These are phyloP conservation scores for Malus fusca DNA, from an alignment of 306 rosid genomes.

Conservation along the genomic window DNA sequence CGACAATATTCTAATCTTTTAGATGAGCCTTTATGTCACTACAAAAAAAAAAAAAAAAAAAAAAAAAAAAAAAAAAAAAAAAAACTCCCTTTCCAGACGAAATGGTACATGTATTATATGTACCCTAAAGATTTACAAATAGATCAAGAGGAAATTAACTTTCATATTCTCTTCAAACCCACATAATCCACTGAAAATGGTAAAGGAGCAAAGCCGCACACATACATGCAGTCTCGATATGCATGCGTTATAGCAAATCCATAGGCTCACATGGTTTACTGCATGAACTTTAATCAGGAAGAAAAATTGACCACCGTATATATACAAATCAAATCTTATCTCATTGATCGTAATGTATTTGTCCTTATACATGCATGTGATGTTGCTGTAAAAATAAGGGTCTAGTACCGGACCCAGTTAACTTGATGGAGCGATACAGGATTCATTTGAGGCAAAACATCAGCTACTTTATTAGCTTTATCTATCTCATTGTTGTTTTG, in stretches of 20 bases:
- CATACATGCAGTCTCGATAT: background rate
- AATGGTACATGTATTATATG: background rate
- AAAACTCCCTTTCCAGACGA: too few relatives aligned
- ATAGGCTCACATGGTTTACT: background rate
- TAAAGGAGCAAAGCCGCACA: background rate
- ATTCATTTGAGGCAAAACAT: background rate
- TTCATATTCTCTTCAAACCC: background rate
- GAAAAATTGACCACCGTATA: slow-evolving; percentile 14
- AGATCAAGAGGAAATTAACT: background rate
- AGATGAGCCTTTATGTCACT: background rate
- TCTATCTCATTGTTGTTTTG: too few relatives aligned
- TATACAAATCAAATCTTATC: background rate
- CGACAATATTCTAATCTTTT: too few relatives aligned
- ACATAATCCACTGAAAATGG: background rate
- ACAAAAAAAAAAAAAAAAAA: too few relatives aligned
- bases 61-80: too few relatives aligned
- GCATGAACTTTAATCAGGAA: slow-evolving; percentile 3
- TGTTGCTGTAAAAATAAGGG: slow-evolving; percentile 5
- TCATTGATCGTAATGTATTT: slow-evolving; percentile 16
- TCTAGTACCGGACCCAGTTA: background rate
- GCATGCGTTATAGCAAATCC: background rate
- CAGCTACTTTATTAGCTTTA: background rate
- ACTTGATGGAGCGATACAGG: background rate
- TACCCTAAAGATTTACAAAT: background rate
- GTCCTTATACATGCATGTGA: slow-evolving; percentile 19